Percentiles rank a stretch among this genome's conserved stretches.
These are phyloP conservation scores for Xylariaceae sp. DNA, from an alignment of 2,329 filamentous ascomycete species.

Conservation along the genomic window DNA sequence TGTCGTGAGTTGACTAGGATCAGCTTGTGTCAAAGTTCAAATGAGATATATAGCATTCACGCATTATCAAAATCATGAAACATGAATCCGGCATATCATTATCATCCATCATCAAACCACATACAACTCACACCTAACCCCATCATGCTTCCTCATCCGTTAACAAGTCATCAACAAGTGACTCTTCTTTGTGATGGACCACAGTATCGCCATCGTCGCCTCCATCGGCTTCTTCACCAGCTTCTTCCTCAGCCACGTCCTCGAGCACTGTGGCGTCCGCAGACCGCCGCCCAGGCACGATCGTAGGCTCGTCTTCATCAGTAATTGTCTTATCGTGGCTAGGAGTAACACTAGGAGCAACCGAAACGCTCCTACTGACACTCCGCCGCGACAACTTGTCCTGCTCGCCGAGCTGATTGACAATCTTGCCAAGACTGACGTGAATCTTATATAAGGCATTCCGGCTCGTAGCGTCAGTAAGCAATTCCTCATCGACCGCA, in stretches of 20 bases:
- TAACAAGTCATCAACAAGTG: slow-evolving; percentile 26
- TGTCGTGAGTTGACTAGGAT: no score
- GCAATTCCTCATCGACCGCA: slow-evolving; percentile 67
- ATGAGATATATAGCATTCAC: no score
- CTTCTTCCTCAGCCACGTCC: slow-evolving; percentile 28
- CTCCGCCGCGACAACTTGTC: slow-evolving; percentile 25
- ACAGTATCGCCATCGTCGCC: slow-evolving; percentile 23
- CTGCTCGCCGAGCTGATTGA: slow-evolving; percentile 60
- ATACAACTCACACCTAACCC: neutral
- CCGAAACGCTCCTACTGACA: slow-evolving; percentile 26
- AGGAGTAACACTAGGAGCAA: slow-evolving; percentile 13
- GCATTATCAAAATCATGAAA: neutral
- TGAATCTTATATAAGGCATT: slow-evolving; percentile 74
- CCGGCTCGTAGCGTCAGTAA: slow-evolving; percentile 64
- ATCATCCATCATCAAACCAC: slow-evolving; percentile 1
- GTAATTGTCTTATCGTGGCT: slow-evolving; percentile 13
- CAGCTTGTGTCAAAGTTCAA: no score
- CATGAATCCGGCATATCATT: neutral
- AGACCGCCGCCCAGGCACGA: slow-evolving; percentile 1
- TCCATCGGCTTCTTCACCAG: slow-evolving; percentile 14
- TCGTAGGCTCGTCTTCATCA: slow-evolving; percentile 20
- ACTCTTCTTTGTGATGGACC: slow-evolving; percentile 8
- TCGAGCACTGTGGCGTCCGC: slow-evolving; percentile 17
- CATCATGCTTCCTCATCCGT: slow-evolving; percentile 25
- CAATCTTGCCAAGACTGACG: slow-evolving; percentile 69